Percentiles rank a stretch among this genome's conserved stretches.
Conservation (phyloP, 202 grass and related monocot genomes). For the Dendrocalamus latiflorus region DNA sequence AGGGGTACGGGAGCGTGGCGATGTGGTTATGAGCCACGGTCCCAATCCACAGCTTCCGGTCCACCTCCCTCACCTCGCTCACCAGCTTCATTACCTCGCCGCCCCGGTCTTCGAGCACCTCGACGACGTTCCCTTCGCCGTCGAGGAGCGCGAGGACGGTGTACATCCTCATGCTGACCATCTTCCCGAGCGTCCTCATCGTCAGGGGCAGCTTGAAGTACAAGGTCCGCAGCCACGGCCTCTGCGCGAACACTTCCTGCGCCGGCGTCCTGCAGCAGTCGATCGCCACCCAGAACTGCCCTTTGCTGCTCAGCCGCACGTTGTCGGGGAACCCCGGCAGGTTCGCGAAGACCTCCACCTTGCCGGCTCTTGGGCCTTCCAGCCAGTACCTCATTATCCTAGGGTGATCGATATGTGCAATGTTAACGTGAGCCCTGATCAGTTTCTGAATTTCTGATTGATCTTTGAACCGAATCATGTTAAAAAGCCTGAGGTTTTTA, state of each 20-base stretch:
- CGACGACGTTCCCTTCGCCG: constrained; percentile 51
- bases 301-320: constrained; percentile 55
- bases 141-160: constrained; percentile 68
- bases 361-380: constrained; percentile 35
- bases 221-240: constrained; percentile 69
- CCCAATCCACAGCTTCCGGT: constrained; percentile 78
- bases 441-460: not conserved
- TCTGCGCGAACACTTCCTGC: constrained; percentile 63
- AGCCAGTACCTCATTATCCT: constrained; percentile 97
- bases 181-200: constrained; percentile 52
- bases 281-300: constrained; percentile 86
- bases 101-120: constrained; percentile 72
- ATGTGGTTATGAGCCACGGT: constrained; percentile 92
- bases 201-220: constrained; percentile 77
- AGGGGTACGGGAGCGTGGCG: constrained; percentile 59
- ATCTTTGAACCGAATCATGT: not conserved
- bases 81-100: constrained; percentile 86
- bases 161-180: constrained; percentile 61
- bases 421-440: not conserved
- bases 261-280: constrained; percentile 73
- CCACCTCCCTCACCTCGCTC: constrained; percentile 80
- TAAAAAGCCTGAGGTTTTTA: not conserved
- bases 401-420: not conserved
- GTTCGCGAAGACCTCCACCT: constrained; percentile 69
- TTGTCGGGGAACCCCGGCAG: constrained; percentile 93